Evolutionary conservation across 768 basidiomycete species (phyloP).

Genomic region (Lactifluus subvellereus): DNA sequence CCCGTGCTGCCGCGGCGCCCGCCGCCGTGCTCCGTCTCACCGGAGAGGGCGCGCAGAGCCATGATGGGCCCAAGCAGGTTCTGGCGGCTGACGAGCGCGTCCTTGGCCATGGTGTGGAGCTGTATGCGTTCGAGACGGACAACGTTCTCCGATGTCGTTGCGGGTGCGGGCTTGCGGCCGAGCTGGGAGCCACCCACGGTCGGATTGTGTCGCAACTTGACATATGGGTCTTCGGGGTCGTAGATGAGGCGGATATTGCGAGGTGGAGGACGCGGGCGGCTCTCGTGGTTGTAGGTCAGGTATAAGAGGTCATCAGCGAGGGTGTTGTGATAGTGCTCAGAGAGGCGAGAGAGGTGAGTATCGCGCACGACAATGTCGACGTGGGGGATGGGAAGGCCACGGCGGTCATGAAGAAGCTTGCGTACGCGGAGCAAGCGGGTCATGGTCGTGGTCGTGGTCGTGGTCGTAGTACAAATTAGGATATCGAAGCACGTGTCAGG

Average conservation of each 20-base stretch:
- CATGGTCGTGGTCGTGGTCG: neutral
- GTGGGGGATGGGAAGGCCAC: constrained; percentile 69
- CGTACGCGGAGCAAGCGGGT: neutral
- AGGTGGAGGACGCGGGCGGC: constrained; percentile 44
- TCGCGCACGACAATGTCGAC: constrained; percentile 61
- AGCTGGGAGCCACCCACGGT: constrained; percentile 64
- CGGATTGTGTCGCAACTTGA: constrained; percentile 68
- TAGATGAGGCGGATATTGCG: constrained; percentile 60
- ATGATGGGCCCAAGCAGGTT: constrained; percentile 81
- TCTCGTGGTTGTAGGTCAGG: constrained; percentile 83
- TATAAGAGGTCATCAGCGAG: constrained; percentile 89
- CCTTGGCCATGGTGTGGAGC: constrained; percentile 82
- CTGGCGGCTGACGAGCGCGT: constrained; percentile 62
- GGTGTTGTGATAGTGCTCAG: constrained; percentile 78
- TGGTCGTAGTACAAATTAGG: constrained; percentile 12
- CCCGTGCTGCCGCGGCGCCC: constrained; percentile 66
- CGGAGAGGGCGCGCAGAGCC: constrained; percentile 81
- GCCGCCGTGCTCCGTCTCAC: constrained; percentile 70
- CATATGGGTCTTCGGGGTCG: constrained; percentile 78
- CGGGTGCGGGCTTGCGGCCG: constrained; percentile 61
- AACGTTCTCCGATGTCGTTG: constrained; percentile 61
- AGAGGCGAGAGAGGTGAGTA: constrained; percentile 64
- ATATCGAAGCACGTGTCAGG: neutral
- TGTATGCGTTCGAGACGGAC: constrained; percentile 77
- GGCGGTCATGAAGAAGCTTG: constrained; percentile 41